Evolutionary conservation across 2,329 filamentous ascomycete species (phyloP), one percentile per base, ranked within the genome.

Genomic region (Aspergillus sojae): DNA sequence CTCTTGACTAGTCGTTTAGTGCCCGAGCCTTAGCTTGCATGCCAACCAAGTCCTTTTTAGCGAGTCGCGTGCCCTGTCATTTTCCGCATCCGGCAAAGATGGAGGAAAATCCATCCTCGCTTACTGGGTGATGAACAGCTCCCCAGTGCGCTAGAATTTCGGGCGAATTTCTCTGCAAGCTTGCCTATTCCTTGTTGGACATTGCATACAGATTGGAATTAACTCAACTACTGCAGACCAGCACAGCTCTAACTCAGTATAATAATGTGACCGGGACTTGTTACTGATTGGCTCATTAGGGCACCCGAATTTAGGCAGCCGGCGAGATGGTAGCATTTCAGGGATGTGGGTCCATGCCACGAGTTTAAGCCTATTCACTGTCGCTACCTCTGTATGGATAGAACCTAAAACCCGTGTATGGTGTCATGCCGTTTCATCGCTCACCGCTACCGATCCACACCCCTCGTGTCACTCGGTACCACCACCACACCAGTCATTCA

Each of bases 41-140:
- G 19, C 39, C 39, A 52, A 5, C 48, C 1, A 19, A 34, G 9
- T 32, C n/a, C 23, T 10, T 7, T 28, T 48, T 16, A 48, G 45
- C 45, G 12, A 52, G 48, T 52, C 48, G 16, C 28, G 48, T 52
- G 48, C 48, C 48, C 48, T 32, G 48, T 52, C 48, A 52, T n/a
- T 34, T 34, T 32, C 48, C 48, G 19, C 28, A 52, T 52, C 28
- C 28, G 48, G 48, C 19, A 30, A 30, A 50, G 2, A 26, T 48
- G 21, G 19, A 26, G 45, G 19, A n/a, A 21, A 23, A 23, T 43
- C 21, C n/a, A 21, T 23, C n/a, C 23, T 11, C 19, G 43, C 43
- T 46, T 21, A 11, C 43, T 46, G 43, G 43, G 21, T 14, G 10
- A 23, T 11, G 11, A 1, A 23, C 43, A 23, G 39, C 39, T 41